Evolutionary conservation across 225 moss, liverwort and hornwort species (phyloP).

Genomic region (Antitrichia curtipendula): DNA sequence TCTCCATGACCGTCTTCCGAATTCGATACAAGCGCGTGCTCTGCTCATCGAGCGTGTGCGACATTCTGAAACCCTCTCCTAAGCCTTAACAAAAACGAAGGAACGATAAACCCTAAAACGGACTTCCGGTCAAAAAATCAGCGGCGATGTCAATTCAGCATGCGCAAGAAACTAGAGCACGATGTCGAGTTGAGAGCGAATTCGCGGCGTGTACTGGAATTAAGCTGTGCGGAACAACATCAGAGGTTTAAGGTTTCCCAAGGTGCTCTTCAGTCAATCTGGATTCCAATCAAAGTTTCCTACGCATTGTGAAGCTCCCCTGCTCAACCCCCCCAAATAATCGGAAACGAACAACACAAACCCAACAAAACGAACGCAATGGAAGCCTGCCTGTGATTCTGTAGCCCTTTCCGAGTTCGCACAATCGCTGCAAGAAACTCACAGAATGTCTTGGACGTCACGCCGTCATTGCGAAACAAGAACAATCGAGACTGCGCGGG

Average conservation of each 20-base stretch:
- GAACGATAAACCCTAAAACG: not conserved
- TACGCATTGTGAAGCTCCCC: not conserved
- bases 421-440: not conserved
- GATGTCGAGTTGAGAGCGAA: not conserved
- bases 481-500: not conserved
- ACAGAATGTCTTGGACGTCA: not conserved
- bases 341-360: too few species aligned
- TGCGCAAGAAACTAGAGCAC: not conserved
- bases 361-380: not conserved
- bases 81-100: not conserved
- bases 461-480: not conserved
- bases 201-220: too few species aligned
- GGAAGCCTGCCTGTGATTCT: not conserved
- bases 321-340: not conserved
- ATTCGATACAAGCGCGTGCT: constrained; percentile 52
- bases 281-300: not conserved
- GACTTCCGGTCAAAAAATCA: not conserved
- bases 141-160: not conserved
- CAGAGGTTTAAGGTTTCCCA: not conserved
- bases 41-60: constrained; percentile 38
- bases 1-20: constrained; percentile 68
- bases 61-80: constrained; percentile 14
- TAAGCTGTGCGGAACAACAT: not conserved
- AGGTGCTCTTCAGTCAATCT: not conserved
- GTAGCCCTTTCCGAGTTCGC: not conserved